Percentiles rank a stretch among this genome's conserved stretches.
phyloP scores from a whole-genome alignment of 805 yeast species.

The Metschnikowia continentalis region DNA sequence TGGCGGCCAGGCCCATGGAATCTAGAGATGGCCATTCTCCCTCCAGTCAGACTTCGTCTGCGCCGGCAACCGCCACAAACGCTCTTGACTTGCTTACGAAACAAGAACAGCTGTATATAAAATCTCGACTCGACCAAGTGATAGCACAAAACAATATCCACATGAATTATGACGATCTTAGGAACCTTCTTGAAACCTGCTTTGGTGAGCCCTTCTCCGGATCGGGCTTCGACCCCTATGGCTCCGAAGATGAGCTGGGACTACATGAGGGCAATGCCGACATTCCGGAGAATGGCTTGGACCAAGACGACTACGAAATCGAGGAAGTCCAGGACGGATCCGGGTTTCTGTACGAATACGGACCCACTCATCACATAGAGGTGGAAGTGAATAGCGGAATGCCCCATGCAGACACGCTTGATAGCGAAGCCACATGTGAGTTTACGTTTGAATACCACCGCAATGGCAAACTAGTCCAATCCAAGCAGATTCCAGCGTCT shows the following conservation, averaged over 20 bases:
- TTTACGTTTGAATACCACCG: conserved; percentile 43
- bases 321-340: conserved; percentile 31
- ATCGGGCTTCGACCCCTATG: conserved; percentile 23
- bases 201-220: conserved; percentile 3
- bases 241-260: conserved; percentile 38
- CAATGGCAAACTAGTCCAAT: conserved; percentile 31
- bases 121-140: conserved; percentile 9
- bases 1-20: not conserved
- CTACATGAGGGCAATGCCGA: conserved; percentile 32
- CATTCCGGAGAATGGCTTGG: conserved; percentile 10
- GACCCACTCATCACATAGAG: conserved; percentile 38
- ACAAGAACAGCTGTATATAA: conserved; percentile 9
- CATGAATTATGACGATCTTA: conserved; percentile 10
- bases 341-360: conserved; percentile 26
- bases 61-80: not conserved
- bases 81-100: conserved; percentile 6
- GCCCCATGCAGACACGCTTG: conserved; percentile 25
- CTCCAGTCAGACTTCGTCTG: not conserved
- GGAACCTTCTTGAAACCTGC: conserved; percentile 10
- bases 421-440: conserved; percentile 40
- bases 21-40: not conserved
- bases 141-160: conserved; percentile 5
- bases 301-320: conserved; percentile 37
- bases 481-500: conserved; percentile 27
- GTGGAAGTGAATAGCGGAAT: conserved; percentile 37